These are phyloP conservation scores for Aureobasidium uvarum DNA, from an alignment of 2,329 filamentous ascomycete genomes.

Conservation along the genomic window DNA sequence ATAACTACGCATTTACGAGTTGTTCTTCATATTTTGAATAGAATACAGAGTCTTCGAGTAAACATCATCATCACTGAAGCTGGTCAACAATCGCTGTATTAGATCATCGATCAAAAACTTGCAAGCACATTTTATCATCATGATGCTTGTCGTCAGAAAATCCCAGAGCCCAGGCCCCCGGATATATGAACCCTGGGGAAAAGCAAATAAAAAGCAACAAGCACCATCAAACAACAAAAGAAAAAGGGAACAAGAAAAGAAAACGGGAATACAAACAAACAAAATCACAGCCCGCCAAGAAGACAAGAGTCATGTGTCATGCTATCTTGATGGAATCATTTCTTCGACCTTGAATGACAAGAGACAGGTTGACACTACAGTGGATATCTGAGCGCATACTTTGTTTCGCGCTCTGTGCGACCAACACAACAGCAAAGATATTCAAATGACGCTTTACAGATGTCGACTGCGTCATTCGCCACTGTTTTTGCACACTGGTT, in stretches of 20 bases:
- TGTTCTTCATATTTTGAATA: neutral
- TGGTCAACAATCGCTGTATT: neutral
- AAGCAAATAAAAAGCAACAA: neutral
- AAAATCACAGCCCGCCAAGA: too few relatives aligned
- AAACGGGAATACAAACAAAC: neutral
- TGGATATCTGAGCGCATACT: neutral
- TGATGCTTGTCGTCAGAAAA: neutral
- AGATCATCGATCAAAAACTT: neutral
- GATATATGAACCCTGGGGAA: neutral
- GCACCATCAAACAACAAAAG: neutral
- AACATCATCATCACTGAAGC: neutral
- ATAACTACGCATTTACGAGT: neutral
- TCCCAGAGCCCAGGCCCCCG: neutral
- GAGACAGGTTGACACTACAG: neutral
- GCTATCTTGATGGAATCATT: neutral
- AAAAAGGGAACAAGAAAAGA: neutral
- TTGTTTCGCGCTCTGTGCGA: neutral
- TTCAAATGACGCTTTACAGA: neutral
- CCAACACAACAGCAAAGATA: neutral
- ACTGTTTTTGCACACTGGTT: neutral
- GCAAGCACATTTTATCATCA: neutral
- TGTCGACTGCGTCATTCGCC: slow-evolving; percentile 6
- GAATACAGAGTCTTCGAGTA: neutral
- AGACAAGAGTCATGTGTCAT: neutral
- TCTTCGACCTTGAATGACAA: neutral